Evolutionary conservation across 1,139 yeast species (phyloP), one percentile per base, ranked within the genome.

Genomic region (Zygoascus sp.): DNA sequence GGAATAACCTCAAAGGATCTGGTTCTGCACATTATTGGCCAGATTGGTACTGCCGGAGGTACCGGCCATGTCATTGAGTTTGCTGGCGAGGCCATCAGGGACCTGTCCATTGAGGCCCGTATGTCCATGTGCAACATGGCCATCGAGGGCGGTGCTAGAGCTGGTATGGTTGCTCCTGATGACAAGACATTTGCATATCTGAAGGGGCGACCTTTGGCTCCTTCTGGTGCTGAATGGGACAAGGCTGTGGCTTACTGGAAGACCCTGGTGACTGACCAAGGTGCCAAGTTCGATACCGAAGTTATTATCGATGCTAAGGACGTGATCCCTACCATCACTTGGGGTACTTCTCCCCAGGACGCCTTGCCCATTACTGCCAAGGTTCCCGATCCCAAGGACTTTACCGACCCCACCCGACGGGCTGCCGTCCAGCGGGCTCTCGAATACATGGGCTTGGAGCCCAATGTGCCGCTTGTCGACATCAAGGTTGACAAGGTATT

Each of bases 301-400:
- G 83, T 92, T 57, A 75, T 76, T 47, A 86, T 92, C 62, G 75
- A 83, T 56, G 96, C 95, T 42, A 72, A 76, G 34, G 97, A 90
- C 60, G 83, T 92, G 53, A 81, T 84, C 44, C 98, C 98, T 55
- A 92, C 98, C 27, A 89, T 92, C 52, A 92, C 98, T 16, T 92
- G 98, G 98, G 98, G 98, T 74, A 92, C 94, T 57, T 90, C 97
- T 60, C 98, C 98, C 34, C 97, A 92, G 71, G 98, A 92, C 65
- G 97, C 97, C 40, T 75, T 92, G 56, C 97, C 98, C 55, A 90
- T 92, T 62, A 83, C 92, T 22, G 95, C 87, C 22, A 62, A 69
- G 21, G 96, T 90, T 34, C 98, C 98, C 43, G 95, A 92, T 65
- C 98, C 98, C 52, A 67, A 80, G 11, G 56, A 60, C 46, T 74